A percentile compares a stretch with the other conserved stretches of the same genome.
Conservation (phyloP, 2,329 filamentous ascomycete genomes). For the Alternaria atra region DNA sequence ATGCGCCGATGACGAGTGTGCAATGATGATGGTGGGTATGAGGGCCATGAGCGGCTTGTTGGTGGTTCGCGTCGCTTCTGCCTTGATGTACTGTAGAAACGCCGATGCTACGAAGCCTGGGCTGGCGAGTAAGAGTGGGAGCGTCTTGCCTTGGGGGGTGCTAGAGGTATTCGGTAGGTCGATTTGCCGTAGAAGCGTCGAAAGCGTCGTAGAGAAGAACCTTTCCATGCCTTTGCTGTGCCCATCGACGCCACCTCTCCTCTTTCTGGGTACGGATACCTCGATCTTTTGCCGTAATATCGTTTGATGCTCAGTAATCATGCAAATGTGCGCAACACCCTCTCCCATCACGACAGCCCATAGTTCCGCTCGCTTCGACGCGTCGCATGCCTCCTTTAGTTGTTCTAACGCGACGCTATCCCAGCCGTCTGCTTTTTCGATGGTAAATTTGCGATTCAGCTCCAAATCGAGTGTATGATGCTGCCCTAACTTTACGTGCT, state of each 20-base stretch:
- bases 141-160: conserved; percentile 35
- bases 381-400: conserved; percentile 79
- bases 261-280: conserved; percentile 72
- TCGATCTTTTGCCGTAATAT: conserved; percentile 76
- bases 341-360: conserved; percentile 96
- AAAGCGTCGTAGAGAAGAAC: conserved; percentile 81
- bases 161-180: conserved; percentile 67
- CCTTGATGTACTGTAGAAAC: conserved; percentile 78
- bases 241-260: conserved; percentile 66
- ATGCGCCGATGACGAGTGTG: conserved; percentile 86
- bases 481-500: conserved; percentile 71
- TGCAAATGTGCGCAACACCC: conserved; percentile 80
- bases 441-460: conserved; percentile 83
- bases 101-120: conserved; percentile 86
- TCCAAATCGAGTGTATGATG: conserved; percentile 84
- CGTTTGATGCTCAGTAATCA: conserved; percentile 82
- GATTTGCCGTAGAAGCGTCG: conserved; percentile 78
- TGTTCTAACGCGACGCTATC: conserved; percentile 85
- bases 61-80: conserved; percentile 68
- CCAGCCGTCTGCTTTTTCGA: conserved; percentile 86
- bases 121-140: conserved; percentile 82
- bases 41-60: conserved; percentile 75
- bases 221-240: conserved; percentile 75
- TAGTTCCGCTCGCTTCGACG: conserved; percentile 80
- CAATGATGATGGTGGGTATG: conserved; percentile 72